Evolutionary conservation across 2,329 filamentous ascomycete species (phyloP).

Genomic region (Pseudocercospora pini-densiflorae): DNA sequence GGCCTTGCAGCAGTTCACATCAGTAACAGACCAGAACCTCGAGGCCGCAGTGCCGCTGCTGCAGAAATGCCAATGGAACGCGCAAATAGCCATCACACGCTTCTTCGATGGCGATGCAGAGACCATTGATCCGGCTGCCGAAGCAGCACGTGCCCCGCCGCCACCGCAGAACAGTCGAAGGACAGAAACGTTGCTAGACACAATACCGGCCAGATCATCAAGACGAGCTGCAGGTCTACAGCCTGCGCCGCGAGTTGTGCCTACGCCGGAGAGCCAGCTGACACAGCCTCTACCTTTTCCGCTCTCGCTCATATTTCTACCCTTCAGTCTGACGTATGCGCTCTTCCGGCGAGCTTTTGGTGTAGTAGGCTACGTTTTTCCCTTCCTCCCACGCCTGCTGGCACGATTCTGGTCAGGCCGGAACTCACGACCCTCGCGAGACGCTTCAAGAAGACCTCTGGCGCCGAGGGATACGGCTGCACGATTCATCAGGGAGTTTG

Average conservation of each 20-base stretch:
- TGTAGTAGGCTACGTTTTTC: conserved; percentile 76
- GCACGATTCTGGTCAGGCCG: conserved; percentile 59
- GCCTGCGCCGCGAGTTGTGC: conserved; percentile 83
- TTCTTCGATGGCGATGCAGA: conserved; percentile 98
- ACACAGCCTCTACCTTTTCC: conserved; percentile 74
- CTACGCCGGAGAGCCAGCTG: conserved; percentile 68
- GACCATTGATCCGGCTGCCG: conserved; percentile 77
- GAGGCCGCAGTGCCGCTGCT: conserved; percentile 78
- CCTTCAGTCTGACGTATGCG: conserved; percentile 77
- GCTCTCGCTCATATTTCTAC: conserved; percentile 77
- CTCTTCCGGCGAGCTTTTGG: conserved; percentile 71
- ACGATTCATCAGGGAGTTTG: conserved; percentile 89
- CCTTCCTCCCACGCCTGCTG: conserved; percentile 73
- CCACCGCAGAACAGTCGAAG: conserved; percentile 66
- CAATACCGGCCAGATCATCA: conserved; percentile 47
- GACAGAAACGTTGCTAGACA: conserved; percentile 70
- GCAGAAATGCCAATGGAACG: conserved; percentile 91
- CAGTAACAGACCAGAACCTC: conserved; percentile 82
- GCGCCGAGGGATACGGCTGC: conserved; percentile 86
- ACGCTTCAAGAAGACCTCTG: conserved; percentile 70
- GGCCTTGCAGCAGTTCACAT: conserved; percentile 83
- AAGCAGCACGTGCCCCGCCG: conserved; percentile 71
- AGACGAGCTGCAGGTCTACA: conserved; percentile 52
- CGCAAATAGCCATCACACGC: conserved; percentile 92
- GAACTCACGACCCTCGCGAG: conserved; percentile 60